Evolutionary conservation across 139 green algal species (phyloP).

Genomic region (Bryopsis sp.): DNA sequence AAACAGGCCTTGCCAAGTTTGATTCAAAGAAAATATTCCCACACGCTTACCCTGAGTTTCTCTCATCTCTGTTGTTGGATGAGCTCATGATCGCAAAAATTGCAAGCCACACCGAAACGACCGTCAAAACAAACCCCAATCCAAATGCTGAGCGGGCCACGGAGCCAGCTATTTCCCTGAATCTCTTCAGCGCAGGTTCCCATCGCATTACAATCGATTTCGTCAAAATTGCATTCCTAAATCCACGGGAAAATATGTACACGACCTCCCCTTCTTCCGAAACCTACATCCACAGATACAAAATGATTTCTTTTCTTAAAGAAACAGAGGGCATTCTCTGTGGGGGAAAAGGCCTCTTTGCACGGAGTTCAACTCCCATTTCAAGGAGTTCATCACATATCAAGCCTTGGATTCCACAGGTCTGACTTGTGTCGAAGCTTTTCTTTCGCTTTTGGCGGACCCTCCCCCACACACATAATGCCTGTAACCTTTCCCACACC

Average conservation of each 20-base stretch:
- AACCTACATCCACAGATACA: conserved; percentile 44
- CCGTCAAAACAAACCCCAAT: conserved; percentile 68
- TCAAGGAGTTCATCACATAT: not conserved
- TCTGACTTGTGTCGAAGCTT: too few relatives aligned
- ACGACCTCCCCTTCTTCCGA: conserved; percentile 77
- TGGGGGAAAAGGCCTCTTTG: not conserved
- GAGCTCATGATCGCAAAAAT: conserved; percentile 57
- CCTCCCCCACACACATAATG: too few relatives aligned
- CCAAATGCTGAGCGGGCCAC: conserved; percentile 75
- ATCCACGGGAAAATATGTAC: conserved; percentile 66
- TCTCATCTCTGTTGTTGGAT: conserved; percentile 23
- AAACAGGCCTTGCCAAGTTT: too few relatives aligned
- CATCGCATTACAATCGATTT: conserved; percentile 53
- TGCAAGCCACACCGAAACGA: conserved; percentile 66
- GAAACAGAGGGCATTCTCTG: not conserved
- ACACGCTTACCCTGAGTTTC: too few relatives aligned
- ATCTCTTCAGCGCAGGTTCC: conserved; percentile 41
- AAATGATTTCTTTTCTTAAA: not conserved
- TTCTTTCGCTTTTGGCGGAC: too few relatives aligned
- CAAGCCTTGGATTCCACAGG: not conserved
- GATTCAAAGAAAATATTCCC: too few relatives aligned
- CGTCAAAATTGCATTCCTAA: conserved; percentile 40
- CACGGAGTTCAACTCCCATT: not conserved
- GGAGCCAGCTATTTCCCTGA: conserved; percentile 32
- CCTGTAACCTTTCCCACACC: not conserved